A percentile compares a stretch with the other conserved stretches of the same genome.
Conservation (phyloP, 352 stramenopile genomes). For the Phytopythium litorale region DNA sequence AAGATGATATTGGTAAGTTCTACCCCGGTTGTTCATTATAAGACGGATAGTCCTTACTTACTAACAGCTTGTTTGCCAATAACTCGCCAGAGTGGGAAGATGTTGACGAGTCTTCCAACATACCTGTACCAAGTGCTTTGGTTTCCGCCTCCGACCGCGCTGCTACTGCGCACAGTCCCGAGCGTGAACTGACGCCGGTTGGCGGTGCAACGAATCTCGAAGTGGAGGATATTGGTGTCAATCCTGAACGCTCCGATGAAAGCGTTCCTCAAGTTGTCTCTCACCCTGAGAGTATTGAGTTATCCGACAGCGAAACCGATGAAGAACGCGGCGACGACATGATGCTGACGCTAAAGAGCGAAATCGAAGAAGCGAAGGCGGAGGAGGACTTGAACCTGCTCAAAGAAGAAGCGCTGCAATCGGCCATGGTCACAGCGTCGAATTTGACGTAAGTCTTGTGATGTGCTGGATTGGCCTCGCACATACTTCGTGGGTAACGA, state of each 20-base stretch:
- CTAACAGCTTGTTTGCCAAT: neutral
- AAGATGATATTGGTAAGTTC: conserved; percentile 19
- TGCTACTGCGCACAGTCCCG: neutral
- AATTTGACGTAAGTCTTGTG: conserved; percentile 62
- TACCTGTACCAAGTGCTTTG: neutral
- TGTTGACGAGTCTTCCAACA: neutral
- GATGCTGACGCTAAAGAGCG: conserved; percentile 53
- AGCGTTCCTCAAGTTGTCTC: too few species aligned
- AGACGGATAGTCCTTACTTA: neutral
- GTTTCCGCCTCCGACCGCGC: neutral
- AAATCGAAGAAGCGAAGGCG: conserved; percentile 69
- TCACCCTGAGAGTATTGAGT: neutral
- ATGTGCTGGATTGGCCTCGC: neutral
- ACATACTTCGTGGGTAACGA: neutral
- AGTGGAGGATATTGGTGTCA: neutral
- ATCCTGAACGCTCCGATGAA: neutral
- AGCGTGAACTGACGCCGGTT: neutral
- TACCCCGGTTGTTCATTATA: neutral
- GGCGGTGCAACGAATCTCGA: neutral
- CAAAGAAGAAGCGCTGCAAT: conserved; percentile 69
- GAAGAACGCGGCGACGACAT: conserved; percentile 35
- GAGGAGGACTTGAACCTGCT: conserved; percentile 60
- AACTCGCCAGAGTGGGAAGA: conserved; percentile 26
- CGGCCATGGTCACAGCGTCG: conserved; percentile 73
- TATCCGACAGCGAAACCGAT: conserved; percentile 6